A percentile compares a stretch with the other conserved stretches of the same genome.
Evolutionary conservation across 345 rosid genomes (phyloP).

Genomic region (Euphorbia tirucalli): DNA sequence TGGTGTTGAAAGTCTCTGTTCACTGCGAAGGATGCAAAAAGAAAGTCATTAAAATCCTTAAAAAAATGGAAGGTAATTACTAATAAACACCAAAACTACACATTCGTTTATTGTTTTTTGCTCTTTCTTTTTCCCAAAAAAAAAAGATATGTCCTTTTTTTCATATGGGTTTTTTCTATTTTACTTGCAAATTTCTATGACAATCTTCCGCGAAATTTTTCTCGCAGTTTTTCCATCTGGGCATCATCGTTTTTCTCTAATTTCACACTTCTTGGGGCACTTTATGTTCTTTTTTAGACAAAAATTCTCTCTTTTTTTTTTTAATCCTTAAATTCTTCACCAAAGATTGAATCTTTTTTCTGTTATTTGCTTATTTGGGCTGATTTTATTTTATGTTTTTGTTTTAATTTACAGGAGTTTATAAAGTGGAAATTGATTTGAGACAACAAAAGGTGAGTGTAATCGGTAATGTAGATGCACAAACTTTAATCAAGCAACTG

Average conservation of each 20-base stretch:
- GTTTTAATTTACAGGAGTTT: constrained; percentile 29
- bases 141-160: background rate
- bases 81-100: background rate
- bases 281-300: background rate
- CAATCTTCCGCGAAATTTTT: too few species aligned
- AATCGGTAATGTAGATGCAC: constrained; percentile 31
- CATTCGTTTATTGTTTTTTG: background rate
- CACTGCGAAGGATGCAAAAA: constrained; percentile 32
- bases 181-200: too few species aligned
- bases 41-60: constrained; percentile 30
- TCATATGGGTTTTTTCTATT: background rate
- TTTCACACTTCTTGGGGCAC: background rate
- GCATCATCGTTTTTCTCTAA: background rate
- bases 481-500: constrained; percentile 30
- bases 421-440: constrained; percentile 29
- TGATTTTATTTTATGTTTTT: background rate
- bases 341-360: background rate
- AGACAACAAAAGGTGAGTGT: constrained; percentile 38
- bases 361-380: too few species aligned
- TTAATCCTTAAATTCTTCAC: background rate
- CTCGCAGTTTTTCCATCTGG: constrained; percentile 6
- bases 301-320: background rate
- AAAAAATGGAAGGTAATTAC: constrained; percentile 21
- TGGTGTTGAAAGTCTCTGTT: constrained; percentile 30
- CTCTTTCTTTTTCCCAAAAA: too few species aligned